Evolutionary conservation across 2,329 filamentous ascomycete species (phyloP).

Genomic region (Didymella glomerata): DNA sequence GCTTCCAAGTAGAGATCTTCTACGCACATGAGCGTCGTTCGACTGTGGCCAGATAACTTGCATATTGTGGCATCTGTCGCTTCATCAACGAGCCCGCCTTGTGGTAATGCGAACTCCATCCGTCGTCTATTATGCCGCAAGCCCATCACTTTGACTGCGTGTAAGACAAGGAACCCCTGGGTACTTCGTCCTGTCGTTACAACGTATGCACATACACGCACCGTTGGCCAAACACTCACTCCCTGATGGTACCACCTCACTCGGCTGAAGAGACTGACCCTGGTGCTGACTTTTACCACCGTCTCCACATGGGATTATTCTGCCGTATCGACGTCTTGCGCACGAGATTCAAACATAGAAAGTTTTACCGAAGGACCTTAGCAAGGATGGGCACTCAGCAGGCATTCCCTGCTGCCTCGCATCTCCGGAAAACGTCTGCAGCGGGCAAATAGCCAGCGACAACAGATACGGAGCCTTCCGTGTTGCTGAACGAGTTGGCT

Average conservation of each 20-base stretch:
- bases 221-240: neutral
- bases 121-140: neutral
- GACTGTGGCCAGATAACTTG: neutral
- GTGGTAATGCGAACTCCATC: neutral
- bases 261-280: neutral
- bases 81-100: neutral
- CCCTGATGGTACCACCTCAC: neutral
- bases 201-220: neutral
- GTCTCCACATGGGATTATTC: neutral
- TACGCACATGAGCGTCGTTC: neutral
- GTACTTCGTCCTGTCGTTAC: neutral
- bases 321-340: neutral
- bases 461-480: neutral
- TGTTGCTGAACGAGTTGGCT: neutral
- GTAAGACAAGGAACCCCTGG: neutral
- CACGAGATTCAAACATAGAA: neutral
- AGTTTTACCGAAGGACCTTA: neutral
- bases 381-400: neutral
- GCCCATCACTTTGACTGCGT: neutral
- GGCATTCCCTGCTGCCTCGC: neutral
- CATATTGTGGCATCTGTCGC: neutral
- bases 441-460: neutral
- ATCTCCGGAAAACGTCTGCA: neutral
- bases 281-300: neutral
- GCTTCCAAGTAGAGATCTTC: neutral